These are phyloP conservation scores for Syncephalastrum monosporum DNA, from an alignment of 371 early-diverging fungal genomes.

Conservation along the genomic window DNA sequence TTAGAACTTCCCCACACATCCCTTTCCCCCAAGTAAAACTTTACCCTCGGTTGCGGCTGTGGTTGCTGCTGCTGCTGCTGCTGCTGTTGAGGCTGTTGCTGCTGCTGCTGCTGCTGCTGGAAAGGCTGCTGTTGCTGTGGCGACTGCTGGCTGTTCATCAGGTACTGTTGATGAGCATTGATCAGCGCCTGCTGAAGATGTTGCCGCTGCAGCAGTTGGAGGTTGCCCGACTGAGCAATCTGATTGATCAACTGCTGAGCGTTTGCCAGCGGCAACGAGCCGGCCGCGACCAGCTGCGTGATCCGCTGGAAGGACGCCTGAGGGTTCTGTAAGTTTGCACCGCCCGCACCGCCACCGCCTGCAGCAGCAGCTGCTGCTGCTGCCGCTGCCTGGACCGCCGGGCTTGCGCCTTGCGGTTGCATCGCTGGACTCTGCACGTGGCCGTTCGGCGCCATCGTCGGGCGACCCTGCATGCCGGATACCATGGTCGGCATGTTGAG, in stretches of 20 bases:
- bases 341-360: neutral
- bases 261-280: slow-evolving; percentile 25
- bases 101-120: slow-evolving; percentile 15
- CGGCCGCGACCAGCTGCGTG: slow-evolving; percentile 27
- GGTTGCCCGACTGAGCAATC: slow-evolving; percentile 19
- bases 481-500: slow-evolving; percentile 8
- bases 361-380: slow-evolving; percentile 25
- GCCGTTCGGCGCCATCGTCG: slow-evolving; percentile 12
- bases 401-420: slow-evolving; percentile 4
- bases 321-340: slow-evolving; percentile 18
- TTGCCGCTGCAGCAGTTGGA: slow-evolving; percentile 16
- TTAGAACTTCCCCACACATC: neutral
- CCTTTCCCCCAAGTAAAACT: neutral
- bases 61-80: neutral
- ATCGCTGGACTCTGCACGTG: slow-evolving; percentile 13
- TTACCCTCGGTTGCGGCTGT: slow-evolving; percentile 1
- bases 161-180: slow-evolving; percentile 9
- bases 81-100: neutral
- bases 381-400: slow-evolving; percentile 17
- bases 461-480: slow-evolving; percentile 9
- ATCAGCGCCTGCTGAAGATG: slow-evolving; percentile 14
- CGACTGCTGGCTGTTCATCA: slow-evolving; percentile 12
- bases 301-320: slow-evolving; percentile 35
- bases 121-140: slow-evolving; percentile 11
- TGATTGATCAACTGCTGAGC: slow-evolving; percentile 37